Base-by-base conservation (phyloP, 305 asterid species). In the Fraxinus platypoda region DNA sequence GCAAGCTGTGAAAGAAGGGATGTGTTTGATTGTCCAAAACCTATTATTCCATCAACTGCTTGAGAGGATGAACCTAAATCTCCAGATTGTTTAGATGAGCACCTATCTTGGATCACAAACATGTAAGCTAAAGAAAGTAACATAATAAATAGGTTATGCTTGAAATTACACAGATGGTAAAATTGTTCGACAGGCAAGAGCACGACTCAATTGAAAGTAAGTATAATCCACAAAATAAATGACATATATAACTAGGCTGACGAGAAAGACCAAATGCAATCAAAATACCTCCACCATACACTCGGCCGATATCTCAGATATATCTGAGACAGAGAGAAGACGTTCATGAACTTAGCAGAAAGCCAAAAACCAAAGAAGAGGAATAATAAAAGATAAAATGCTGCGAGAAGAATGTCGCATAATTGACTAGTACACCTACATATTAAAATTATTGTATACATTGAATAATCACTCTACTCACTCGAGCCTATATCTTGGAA, bases 1-100 rank as follows among this genome's bases (percentile, higher is more conserved):
- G 98, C 93, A 34, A 96, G 94, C 85, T 96, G 99, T 1, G 98
- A 94, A 82, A 96, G 90, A 75, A 96, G 78, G 52, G 99, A 96
- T 17, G 98, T 84, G 79, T 92, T 92, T 75, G 93, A 90, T 86
- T 90, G 97, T 81, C 99, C 99, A 79, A 96, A 92, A 81, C 99
- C 99, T 38, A 96, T 80, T 85, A 96, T 91, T 76, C 99, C 99
- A 82, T 93, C 96, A 80, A 96, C 98, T 34, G 94, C 90, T 82
- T 94, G 93, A 23, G 94, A 84, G 62, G 98, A 89, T 54, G 95
- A 88, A 80, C 90, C 97, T 74, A 88, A 78, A 52, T 87, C 93
- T 76, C 97, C 97, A 19, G 94, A 78, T 87, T 91, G 98, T 78
- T 87, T 88, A 75, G 91, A 84, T 13, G 98, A 91, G 93, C 99